Evolutionary conservation across 768 basidiomycete species (phyloP), one percentile per base, ranked within the genome.

Genomic region (Mycena kentingensis): DNA sequence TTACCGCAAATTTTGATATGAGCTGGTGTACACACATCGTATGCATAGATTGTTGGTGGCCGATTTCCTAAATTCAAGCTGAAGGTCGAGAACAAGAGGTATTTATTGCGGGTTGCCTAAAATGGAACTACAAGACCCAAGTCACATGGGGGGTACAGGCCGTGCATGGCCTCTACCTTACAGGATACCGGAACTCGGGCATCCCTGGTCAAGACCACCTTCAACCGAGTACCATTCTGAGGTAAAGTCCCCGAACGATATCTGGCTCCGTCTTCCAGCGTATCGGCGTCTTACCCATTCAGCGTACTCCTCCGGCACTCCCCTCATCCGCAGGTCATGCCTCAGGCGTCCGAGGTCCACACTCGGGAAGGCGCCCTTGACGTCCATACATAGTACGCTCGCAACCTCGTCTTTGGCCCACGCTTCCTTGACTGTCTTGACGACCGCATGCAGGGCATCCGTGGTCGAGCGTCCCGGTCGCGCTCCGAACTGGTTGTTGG

Each of bases 301-400:
- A 0, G 60, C 52, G 21, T 58, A 56, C 10, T 54, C 52, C 42
- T 56, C 42, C 2, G 70, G 70, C 1, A 70, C 46, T 1, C 46
- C 46, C 7, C 29, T 10, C 46, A 32, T 22, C 6, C 46, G 28
- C 46, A 47, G 31, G 8, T 47, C 65, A 41, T 67, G 56, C 3
- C 61, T 2, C 7, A 70, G 57, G 5, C 32, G 31, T 2, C 57
- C 52, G 0, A 55, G 43, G 7, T 52, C 59, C 10, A 53, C 55
- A 38, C 59, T 71, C 1, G 69, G 65, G 46, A 64, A 72, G 0
- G 64, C 65, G 0, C 59, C 63, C 54, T 69, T 52, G 3, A 70
- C 61, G 41, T 72, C 70, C 3, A 71, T 57, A 46, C 65, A 67
- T 2, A 73, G 58, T 0, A 50, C 56, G 1, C 62, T 56, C 2